Percentiles rank a stretch among this genome's conserved stretches.
These are phyloP conservation scores for Lactifluus rugatus DNA, from an alignment of 768 basidiomycete genomes.

Conservation along the genomic window DNA sequence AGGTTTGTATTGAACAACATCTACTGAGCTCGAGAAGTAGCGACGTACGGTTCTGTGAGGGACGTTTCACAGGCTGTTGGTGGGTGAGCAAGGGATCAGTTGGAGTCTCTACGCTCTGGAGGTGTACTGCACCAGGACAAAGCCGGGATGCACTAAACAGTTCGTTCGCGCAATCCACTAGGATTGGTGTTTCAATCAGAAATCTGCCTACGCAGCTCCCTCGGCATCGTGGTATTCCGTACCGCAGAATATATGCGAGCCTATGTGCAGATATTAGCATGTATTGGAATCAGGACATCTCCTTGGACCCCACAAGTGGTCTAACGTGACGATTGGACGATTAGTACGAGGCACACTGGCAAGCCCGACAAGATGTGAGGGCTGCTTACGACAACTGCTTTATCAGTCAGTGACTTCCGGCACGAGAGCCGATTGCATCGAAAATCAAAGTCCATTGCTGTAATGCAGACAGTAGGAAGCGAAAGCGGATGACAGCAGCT, in stretches of 20 bases:
- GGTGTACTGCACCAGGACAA: conserved; percentile 52
- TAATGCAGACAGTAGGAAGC: not conserved
- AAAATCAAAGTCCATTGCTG: conserved; percentile 60
- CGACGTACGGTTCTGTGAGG: conserved; percentile 62
- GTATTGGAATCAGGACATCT: not conserved
- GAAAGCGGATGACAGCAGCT: not conserved
- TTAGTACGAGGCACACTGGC: not conserved
- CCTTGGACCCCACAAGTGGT: conserved; percentile 41
- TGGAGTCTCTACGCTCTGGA: not conserved
- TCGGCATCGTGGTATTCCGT: not conserved
- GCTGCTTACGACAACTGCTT: conserved; percentile 71
- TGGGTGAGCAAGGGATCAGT: not conserved
- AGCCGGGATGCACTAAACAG: conserved; percentile 67
- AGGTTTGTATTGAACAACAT: not conserved
- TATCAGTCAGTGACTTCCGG: conserved; percentile 56
- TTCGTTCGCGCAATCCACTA: conserved; percentile 81
- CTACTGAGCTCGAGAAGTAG: conserved; percentile 1
- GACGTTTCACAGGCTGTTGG: conserved; percentile 70
- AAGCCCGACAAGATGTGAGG: not conserved
- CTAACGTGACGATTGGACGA: conserved; percentile 27
- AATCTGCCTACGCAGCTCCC: not conserved
- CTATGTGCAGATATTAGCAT: conserved; percentile 28
- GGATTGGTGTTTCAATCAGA: not conserved
- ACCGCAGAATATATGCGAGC: conserved; percentile 86
- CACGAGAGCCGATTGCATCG: conserved; percentile 76